phyloP scores from a whole-genome alignment of 371 early-diverging fungal species.

The Actinomortierella wolfii region DNA sequence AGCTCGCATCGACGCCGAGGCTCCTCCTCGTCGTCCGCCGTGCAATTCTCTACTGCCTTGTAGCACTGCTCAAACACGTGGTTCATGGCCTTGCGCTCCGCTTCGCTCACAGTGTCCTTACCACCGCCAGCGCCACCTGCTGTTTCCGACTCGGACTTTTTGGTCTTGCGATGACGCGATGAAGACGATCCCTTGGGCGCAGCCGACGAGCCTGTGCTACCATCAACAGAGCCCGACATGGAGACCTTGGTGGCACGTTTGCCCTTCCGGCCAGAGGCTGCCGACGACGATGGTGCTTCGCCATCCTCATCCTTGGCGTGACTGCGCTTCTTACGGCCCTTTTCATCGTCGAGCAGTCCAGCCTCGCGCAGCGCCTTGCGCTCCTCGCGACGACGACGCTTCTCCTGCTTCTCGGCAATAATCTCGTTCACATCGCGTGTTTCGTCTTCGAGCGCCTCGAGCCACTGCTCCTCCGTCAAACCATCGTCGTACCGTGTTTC shows the following conservation, averaged over 20 bases:
- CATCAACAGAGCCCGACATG: constrained; percentile 14
- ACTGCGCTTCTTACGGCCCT: constrained; percentile 20
- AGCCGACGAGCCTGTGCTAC: constrained; percentile 7
- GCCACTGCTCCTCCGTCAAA: constrained; percentile 93
- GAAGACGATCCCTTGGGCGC: constrained; percentile 11
- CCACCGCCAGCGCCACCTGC: constrained; percentile 8
- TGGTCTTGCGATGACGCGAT: constrained; percentile 18
- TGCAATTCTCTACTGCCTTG: constrained; percentile 58
- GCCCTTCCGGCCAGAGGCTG: constrained; percentile 24
- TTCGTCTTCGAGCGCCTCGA: constrained; percentile 71
- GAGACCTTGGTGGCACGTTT: constrained; percentile 27
- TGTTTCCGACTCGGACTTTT: constrained; percentile 13
- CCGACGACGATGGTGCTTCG: constrained; percentile 14
- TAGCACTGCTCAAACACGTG: constrained; percentile 54
- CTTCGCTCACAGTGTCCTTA: constrained; percentile 41
- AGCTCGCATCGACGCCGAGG: constrained; percentile 65
- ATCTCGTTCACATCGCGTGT: constrained; percentile 67
- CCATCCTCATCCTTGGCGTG: constrained; percentile 21
- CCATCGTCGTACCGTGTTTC: constrained; percentile 89
- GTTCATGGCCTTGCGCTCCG: constrained; percentile 57
- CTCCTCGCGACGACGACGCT: constrained; percentile 48
- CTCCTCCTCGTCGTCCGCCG: constrained; percentile 54
- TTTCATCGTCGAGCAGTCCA: constrained; percentile 18
- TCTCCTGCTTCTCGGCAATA: constrained; percentile 58
- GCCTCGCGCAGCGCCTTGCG: constrained; percentile 21